A percentile compares a stretch with the other conserved stretches of the same genome.
Conservation (phyloP, 2,329 filamentous ascomycete genomes). For the Xylariaceae sp. region DNA sequence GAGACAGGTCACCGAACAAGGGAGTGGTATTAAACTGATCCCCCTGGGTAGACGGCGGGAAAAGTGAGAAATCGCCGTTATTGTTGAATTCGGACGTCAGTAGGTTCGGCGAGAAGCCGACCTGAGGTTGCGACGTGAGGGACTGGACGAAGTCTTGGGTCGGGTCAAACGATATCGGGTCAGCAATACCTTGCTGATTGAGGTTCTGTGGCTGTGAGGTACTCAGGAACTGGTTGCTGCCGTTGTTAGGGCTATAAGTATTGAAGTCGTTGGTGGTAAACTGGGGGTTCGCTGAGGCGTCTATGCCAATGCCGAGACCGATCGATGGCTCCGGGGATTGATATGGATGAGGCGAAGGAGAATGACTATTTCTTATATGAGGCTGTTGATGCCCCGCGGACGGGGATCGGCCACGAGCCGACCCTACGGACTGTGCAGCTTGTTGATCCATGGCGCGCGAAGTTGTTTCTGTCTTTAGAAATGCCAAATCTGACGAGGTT, state of each 20-base stretch:
- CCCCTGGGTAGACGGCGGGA: conserved; percentile 56
- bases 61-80: conserved; percentile 64
- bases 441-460: conserved; percentile 55
- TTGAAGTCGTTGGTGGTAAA: conserved; percentile 49
- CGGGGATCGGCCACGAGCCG: conserved; percentile 60
- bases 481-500: conserved; percentile 33
- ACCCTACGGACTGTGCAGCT: conserved; percentile 33
- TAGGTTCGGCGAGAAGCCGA: conserved; percentile 48
- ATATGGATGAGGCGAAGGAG: conserved; percentile 62
- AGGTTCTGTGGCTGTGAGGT: conserved; percentile 52
- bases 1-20: conserved; percentile 58
- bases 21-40: conserved; percentile 62
- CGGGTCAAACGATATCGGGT: conserved; percentile 38
- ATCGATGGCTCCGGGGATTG: conserved; percentile 53
- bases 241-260: conserved; percentile 46
- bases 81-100: conserved; percentile 55
- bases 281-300: conserved; percentile 51
- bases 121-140: conserved; percentile 48
- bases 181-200: conserved; percentile 46
- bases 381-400: conserved; percentile 60
- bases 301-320: conserved; percentile 62
- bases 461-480: conserved; percentile 42
- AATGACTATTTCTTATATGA: conserved; percentile 71
- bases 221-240: conserved; percentile 51
- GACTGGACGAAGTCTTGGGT: conserved; percentile 41